Evolutionary conservation across 768 basidiomycete genomes (phyloP), one percentile per base, ranked within the genome.

Genomic region (Rhodotorula graminis): DNA sequence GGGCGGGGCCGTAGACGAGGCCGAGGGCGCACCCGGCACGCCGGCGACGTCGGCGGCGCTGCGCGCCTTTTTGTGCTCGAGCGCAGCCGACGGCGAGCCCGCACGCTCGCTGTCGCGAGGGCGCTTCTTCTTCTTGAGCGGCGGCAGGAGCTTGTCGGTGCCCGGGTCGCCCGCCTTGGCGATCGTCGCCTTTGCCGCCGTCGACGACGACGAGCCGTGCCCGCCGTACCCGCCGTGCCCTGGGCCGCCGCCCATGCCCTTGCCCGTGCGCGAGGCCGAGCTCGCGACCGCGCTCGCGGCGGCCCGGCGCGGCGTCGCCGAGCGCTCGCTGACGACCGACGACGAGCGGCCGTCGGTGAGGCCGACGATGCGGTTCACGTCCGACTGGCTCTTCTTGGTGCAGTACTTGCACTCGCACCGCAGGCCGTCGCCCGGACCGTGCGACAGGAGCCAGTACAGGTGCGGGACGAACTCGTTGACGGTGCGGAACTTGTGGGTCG

Each of bases 401-500:
- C 77, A 77, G 69, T 79, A 79, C 70, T 75, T 73, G 73, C 78
- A 79, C 15, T 16, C 16, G 65, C 78, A 79, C 1, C 44, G 61
- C 21, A 64, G 33, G 7, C 53, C 27, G 61, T 78, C 61, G 71
- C 61, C 25, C 52, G 72, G 68, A 33, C 73, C 67, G 68, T 76
- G 65, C 59, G 83, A 82, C 80, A 88, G 83, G 18, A 93, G 85
- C 91, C 91, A 93, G 69, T 87, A 83, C 5, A 89, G 89, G 77
- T 93, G 92, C 9, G 91, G 90, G 60, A 89, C 85, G 79, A 93
- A 91, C 79, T 93, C 92, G 61, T 89, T 88, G n/a, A 87, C 83
- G 21, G 91, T 92, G 56, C 92, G 89, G 80, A 92, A 93, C 66
- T 75, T 70, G 40, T 29, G n/a, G n/a, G 59, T 55, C 6, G 62